Base-by-base conservation (phyloP, 441 rosid genomes). In the Adansonia grandidieri region DNA sequence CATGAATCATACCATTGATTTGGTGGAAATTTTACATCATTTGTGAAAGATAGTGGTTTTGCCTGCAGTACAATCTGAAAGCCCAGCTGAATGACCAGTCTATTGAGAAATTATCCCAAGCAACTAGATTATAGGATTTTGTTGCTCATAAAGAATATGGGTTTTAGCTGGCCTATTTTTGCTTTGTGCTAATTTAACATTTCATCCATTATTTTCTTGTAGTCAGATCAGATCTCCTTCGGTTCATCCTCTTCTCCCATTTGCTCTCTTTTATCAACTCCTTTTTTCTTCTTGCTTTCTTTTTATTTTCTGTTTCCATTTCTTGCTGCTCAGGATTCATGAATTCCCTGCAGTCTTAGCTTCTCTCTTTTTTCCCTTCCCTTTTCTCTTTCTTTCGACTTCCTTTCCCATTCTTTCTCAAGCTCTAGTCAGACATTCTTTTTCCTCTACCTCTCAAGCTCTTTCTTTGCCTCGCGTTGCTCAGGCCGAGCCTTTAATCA, bases 1-100 rank as follows among this genome's bases (percentile, higher is more conserved):
- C 92, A 77, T 91, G 94, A 61, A 88, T 89, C 84, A 92, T 84
- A 47, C 88, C 92, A 79, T 87, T 91, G 79, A 91, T 90, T 78
- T 90, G 95, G 82, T 91, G 93, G 85, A 92, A 85, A 86, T 88
- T 92, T 85, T 92, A 93, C 95, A 92, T 91, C 87, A 92, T 86
- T 75, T 89, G 93, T 44, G 95, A 87, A 80, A 92, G 86, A 82
- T 89, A 91, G 84, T 88, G 93, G 77, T 71, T 89, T 87, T 84
- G n/a, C 89, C 89, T 19, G 85, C 79, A 14, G 91, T 79, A 79
- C 91, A 93, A 79, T 91, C 95, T 50, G 93, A 83, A 4, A 92
- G 86, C 57, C 88, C 91, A 42, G 93, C 64, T 10, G 92, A 83
- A 76, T 91, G 96, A 80, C 89, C 89, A 14, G 89, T 85, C 93